Evolutionary conservation across 2,329 filamentous ascomycete genomes (phyloP), one percentile per base, ranked within the genome.

Genomic region (Penicillium vulpinum): DNA sequence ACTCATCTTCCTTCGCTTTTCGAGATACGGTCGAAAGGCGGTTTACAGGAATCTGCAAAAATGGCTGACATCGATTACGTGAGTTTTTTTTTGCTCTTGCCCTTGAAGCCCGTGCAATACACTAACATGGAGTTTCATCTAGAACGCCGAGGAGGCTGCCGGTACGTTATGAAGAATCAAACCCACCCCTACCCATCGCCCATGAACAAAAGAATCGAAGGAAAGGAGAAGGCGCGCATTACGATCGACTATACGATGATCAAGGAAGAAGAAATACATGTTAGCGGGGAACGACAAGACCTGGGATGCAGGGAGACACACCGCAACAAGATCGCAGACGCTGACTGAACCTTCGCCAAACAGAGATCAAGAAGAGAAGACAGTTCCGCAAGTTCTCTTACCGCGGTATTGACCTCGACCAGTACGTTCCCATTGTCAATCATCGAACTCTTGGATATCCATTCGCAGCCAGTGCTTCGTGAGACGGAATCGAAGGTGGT

Each of bases 311-410:
- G 59, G 61, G 53, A 31, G 38, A 53, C 21, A 61, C 47, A 58
- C 33, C 38, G 63, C 56, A 58, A 54, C 45, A 45, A 62, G 52
- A 60, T 54, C 44, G 48, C 51, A 59, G 56, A 49, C 67, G 64
- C 71, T 75, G 72, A 75, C 71, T 66, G 56, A 57, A 55, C 36
- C 54, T 61, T 67, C 66, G 63, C 58, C 63, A 53, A 64, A 77
- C 77, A 87, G 94, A 97, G 90, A 85, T 99, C 83, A 99, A 97
- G 92, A 96, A 91, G 87, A 96, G 89, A 86, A 96, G 94, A 93
- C 85, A 92, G 74, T 97, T 97, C 90, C 90, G 92, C 85, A 99
- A 97, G 89, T 99, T 97, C 81, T 94, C 92, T 73, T 99, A 97
- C 91, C 91, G 94, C 79, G 94, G 94, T 78, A 91, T 99, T 81